Evolutionary conservation across 495 filamentous ascomycete species (phyloP).

Genomic region (Letharia lupina): DNA sequence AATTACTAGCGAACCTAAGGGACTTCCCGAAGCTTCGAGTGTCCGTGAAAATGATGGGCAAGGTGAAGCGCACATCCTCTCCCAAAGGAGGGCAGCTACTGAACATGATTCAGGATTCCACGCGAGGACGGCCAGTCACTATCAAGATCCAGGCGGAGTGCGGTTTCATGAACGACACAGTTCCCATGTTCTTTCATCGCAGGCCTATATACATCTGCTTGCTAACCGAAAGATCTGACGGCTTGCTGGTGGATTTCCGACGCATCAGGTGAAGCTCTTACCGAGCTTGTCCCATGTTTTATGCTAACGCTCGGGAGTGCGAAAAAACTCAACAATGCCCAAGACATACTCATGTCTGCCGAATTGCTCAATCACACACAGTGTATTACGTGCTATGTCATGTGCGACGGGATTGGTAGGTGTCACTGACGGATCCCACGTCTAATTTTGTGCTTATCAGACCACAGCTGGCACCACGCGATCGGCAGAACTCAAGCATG

Average conservation of each 20-base stretch:
- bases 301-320: constrained; percentile 32
- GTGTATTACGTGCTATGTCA: constrained; percentile 60
- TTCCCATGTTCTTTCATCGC: constrained; percentile 51
- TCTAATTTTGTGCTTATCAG: not conserved
- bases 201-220: constrained; percentile 62
- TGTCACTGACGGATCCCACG: constrained; percentile 26
- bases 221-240: constrained; percentile 68
- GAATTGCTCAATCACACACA: constrained; percentile 49
- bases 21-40: constrained; percentile 71
- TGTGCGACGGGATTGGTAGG: constrained; percentile 75
- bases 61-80: constrained; percentile 14
- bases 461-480: constrained; percentile 65
- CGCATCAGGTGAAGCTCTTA: constrained; percentile 42
- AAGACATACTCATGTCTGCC: constrained; percentile 41
- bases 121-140: constrained; percentile 38
- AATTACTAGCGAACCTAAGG: constrained; percentile 52
- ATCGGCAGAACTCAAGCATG: constrained; percentile 51
- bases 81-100: not conserved
- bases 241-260: constrained; percentile 66
- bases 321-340: constrained; percentile 49
- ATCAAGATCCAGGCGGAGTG: constrained; percentile 60
- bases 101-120: constrained; percentile 30
- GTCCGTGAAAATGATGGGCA: constrained; percentile 41
- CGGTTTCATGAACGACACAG: constrained; percentile 62
- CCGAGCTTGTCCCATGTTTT: not conserved